Base-by-base conservation (phyloP, 1,139 yeast genomes). In the Debaryomyces subglobosus region DNA sequence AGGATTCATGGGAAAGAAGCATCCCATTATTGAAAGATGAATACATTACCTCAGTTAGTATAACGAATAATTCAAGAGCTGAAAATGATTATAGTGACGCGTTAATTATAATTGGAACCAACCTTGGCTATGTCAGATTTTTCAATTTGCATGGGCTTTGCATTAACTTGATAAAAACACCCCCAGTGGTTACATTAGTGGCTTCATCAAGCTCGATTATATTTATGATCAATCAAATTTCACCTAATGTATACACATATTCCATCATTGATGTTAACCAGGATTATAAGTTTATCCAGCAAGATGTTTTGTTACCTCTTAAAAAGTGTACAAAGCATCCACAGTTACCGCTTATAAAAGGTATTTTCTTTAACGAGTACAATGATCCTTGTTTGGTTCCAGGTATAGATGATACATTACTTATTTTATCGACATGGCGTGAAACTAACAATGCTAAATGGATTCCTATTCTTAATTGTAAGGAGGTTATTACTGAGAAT, bases 311-410 rank as follows among this genome's bases (percentile, higher is more conserved):
- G 9, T 57, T 78, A 40, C 80, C 81, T 13, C 62, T 78, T 43
- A 65, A 61, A 47, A 54, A 50, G 23, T 43, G 59, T 5, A 36
- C 47, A 0, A 43, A 49, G 12, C 51, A 52, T 35, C 46, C 53
- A 10, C 55, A 49, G 53, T 67, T 54, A 16, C 79, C 73, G 18
- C 70, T 80, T 36, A 68, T 82, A 36, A 84, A 88, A 53, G 86
- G 91, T 4, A 71, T 92, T 36, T 92, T 92, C 62, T 89, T 92
- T 64, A 90, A 89, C 51, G 82, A 82, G 43, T 92, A 87, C 53
- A 88, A 88, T 41, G 97, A 92, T 66, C 99, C 99, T 1, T 89
- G 95, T 55, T 66, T 92, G 16, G 89, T 86, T 48, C 91, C 92
- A 10, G 82, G 85, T 10, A 57, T 55, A 20, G 91, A 86, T 55